These are phyloP conservation scores for Diplodia sapinea DNA, from an alignment of 2,329 filamentous ascomycete genomes.

Conservation along the genomic window DNA sequence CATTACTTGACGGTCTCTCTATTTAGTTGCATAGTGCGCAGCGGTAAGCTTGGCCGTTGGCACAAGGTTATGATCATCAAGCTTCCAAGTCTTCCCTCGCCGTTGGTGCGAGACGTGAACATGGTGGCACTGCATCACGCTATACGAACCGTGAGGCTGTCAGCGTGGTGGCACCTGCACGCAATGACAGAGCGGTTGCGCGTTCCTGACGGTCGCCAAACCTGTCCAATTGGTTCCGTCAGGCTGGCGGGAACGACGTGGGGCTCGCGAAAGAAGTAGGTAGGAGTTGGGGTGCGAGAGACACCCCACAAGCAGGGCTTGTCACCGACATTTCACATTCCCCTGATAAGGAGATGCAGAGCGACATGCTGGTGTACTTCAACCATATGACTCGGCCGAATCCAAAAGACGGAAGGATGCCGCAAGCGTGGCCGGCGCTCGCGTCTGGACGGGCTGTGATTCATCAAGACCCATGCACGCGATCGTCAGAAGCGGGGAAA, in stretches of 20 bases:
- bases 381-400: too few relatives aligned
- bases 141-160: neutral
- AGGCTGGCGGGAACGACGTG: neutral
- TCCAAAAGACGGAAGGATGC: neutral
- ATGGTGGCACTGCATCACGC: neutral
- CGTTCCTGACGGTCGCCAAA: neutral
- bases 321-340: neutral
- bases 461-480: constrained; percentile 13
- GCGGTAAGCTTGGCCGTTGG: constrained; percentile 23
- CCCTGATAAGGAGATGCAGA: constrained; percentile 10
- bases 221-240: neutral
- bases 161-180: neutral
- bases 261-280: neutral
- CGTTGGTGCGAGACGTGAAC: neutral
- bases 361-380: neutral
- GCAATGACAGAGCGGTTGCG: neutral
- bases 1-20: constrained; percentile 17
- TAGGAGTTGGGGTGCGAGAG: neutral
- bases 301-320: neutral
- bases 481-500: constrained; percentile 28
- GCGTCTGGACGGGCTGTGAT: constrained; percentile 3
- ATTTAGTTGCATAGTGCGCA: neutral
- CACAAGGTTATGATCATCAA: constrained; percentile 15
- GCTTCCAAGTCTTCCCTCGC: constrained; percentile 3
- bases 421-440: neutral